Evolutionary conservation across 768 basidiomycete genomes (phyloP).

Genomic region (Pisolithus tinctorius): DNA sequence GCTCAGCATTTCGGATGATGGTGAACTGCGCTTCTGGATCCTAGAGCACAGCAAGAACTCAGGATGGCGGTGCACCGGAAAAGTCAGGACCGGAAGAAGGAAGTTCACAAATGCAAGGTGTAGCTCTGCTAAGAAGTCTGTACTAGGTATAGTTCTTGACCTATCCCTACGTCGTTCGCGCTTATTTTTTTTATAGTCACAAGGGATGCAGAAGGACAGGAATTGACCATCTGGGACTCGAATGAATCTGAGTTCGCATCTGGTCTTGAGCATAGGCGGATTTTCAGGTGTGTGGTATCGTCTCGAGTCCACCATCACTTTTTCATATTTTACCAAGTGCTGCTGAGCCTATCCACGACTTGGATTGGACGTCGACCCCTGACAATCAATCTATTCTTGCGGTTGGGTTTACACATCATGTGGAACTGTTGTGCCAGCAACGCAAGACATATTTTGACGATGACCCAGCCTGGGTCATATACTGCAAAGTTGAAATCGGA

Average conservation of each 20-base stretch:
- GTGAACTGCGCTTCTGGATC: slow-evolving; percentile 85
- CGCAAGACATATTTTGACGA: slow-evolving; percentile 88
- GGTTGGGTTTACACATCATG: slow-evolving; percentile 71
- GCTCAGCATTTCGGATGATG: slow-evolving; percentile 67
- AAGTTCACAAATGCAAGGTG: slow-evolving; percentile 70
- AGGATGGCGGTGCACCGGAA: slow-evolving; percentile 64
- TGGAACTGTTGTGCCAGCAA: slow-evolving; percentile 89
- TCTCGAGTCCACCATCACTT: neutral
- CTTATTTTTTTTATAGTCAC: slow-evolving; percentile 43
- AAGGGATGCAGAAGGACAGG: slow-evolving; percentile 51
- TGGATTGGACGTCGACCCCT: slow-evolving; percentile 92
- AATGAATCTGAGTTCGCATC: slow-evolving; percentile 90
- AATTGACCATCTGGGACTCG: slow-evolving; percentile 95
- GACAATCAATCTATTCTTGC: slow-evolving; percentile 88
- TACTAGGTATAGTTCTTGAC: slow-evolving; percentile 52
- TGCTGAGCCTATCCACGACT: slow-evolving; percentile 63
- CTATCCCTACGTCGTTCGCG: neutral
- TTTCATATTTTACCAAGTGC: slow-evolving; percentile 10
- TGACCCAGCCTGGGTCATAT: slow-evolving; percentile 71
- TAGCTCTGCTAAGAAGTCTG: slow-evolving; percentile 90
- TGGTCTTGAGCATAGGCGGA: slow-evolving; percentile 69
- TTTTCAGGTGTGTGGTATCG: slow-evolving; percentile 46
- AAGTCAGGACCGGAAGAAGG: slow-evolving; percentile 62
- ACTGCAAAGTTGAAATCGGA: slow-evolving; percentile 62
- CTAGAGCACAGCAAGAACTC: slow-evolving; percentile 37